Percentiles rank a stretch among this genome's conserved stretches.
Conservation (phyloP, 2,329 filamentous ascomycete genomes). For the Albifimbria verrucaria region DNA sequence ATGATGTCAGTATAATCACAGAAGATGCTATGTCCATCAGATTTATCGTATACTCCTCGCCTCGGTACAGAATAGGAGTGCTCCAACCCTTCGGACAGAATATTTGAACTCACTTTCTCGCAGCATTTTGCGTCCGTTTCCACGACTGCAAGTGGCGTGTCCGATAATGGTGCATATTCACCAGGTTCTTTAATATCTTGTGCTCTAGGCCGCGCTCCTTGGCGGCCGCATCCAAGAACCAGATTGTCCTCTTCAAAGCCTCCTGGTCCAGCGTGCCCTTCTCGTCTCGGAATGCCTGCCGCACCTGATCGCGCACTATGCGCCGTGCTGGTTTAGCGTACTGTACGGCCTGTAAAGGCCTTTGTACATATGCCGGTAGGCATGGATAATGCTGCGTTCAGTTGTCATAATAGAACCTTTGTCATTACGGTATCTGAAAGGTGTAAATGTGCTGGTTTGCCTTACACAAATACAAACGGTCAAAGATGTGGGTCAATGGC, state of each 20-base stretch:
- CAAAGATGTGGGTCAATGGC: too few relatives aligned
- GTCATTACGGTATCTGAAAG: neutral
- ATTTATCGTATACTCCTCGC: slow-evolving; percentile 16
- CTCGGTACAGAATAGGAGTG: too few relatives aligned
- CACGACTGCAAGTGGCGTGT: neutral
- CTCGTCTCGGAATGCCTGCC: slow-evolving; percentile 53
- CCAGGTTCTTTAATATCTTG: slow-evolving; percentile 65
- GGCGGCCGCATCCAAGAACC: slow-evolving; percentile 66
- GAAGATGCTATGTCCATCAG: too few relatives aligned
- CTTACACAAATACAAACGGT: too few relatives aligned
- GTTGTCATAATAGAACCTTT: slow-evolving; percentile 14
- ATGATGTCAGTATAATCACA: too few relatives aligned
- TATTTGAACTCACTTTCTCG: too few relatives aligned
- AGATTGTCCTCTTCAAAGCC: slow-evolving; percentile 61
- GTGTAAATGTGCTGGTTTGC: too few relatives aligned
- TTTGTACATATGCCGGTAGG: slow-evolving; percentile 70
- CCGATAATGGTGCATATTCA: slow-evolving; percentile 39
- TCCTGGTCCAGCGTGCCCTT: slow-evolving; percentile 43
- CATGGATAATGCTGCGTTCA: slow-evolving; percentile 48
- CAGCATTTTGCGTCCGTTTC: too few relatives aligned
- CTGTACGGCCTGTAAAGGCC: slow-evolving; percentile 67
- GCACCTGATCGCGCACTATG: slow-evolving; percentile 56
- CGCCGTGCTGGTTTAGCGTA: slow-evolving; percentile 67
- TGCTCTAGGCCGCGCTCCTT: slow-evolving; percentile 67
- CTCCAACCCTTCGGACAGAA: too few relatives aligned